Evolutionary conservation across 2,329 filamentous ascomycete species (phyloP).

Genomic region (Myrmaecium sp.): DNA sequence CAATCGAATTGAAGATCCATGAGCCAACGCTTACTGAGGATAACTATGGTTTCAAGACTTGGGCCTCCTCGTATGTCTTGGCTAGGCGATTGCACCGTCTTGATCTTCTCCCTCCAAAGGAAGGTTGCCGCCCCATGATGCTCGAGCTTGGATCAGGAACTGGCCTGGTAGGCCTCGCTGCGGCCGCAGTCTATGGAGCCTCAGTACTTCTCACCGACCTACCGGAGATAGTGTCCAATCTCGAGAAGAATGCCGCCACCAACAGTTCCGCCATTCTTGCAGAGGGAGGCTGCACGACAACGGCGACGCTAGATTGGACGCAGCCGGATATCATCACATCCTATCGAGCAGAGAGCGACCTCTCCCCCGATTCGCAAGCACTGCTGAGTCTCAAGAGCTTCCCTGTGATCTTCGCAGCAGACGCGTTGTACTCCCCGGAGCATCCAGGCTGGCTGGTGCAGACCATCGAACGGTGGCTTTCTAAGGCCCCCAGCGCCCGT

Average conservation of each 20-base stretch:
- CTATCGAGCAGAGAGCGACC: slow-evolving; percentile 8
- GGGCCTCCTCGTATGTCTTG: slow-evolving; percentile 79
- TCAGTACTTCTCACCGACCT: slow-evolving; percentile 67
- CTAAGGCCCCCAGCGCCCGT: slow-evolving; percentile 37
- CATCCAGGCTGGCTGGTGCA: slow-evolving; percentile 61
- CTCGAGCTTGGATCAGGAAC: slow-evolving; percentile 84
- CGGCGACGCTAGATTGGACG: slow-evolving; percentile 58
- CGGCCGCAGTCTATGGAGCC: slow-evolving; percentile 52
- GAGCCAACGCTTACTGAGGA: slow-evolving; percentile 83
- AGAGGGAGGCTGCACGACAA: slow-evolving; percentile 39
- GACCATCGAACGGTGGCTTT: slow-evolving; percentile 53
- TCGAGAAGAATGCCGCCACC: slow-evolving; percentile 51
- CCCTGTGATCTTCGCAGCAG: slow-evolving; percentile 60
- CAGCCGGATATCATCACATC: slow-evolving; percentile 32
- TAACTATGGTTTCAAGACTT: slow-evolving; percentile 83
- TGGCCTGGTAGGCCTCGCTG: slow-evolving; percentile 74
- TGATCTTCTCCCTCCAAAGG: slow-evolving; percentile 5
- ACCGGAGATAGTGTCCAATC: slow-evolving; percentile 65
- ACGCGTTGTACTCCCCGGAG: slow-evolving; percentile 71
- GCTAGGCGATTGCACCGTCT: slow-evolving; percentile 47
- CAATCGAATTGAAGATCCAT: slow-evolving; percentile 53
- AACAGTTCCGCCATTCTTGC: slow-evolving; percentile 42
- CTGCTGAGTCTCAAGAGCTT: slow-evolving; percentile 11
- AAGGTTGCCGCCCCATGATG: slow-evolving; percentile 12
- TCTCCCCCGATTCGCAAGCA: background rate